Evolutionary conservation across 768 basidiomycete species (phyloP).

Genomic region (Russula olivacea): DNA sequence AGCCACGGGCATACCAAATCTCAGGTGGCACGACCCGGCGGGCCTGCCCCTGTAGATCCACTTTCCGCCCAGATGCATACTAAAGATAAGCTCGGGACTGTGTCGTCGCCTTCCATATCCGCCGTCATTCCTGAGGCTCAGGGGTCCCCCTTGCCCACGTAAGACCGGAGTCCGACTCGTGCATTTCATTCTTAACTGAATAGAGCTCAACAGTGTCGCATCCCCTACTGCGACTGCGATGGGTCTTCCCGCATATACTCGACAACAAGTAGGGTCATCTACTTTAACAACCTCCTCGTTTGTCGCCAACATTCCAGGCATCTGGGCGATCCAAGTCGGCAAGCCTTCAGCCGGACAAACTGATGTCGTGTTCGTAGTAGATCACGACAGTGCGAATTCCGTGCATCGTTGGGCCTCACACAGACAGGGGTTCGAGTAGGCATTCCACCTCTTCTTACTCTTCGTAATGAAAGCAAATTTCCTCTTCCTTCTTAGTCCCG

Average conservation of each 20-base stretch:
- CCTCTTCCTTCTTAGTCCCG: conserved; percentile 7
- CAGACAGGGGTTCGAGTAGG: conserved; percentile 17
- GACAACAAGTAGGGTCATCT: background rate
- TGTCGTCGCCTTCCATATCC: background rate
- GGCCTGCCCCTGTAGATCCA: background rate
- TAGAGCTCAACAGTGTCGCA: background rate
- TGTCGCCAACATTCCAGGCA: conserved; percentile 9
- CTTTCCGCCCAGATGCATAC: background rate
- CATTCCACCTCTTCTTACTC: background rate
- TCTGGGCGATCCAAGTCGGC: conserved; percentile 21
- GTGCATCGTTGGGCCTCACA: conserved; percentile 19
- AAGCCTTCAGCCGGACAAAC: conserved; percentile 11
- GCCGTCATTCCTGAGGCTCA: background rate
- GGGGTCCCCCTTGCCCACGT: background rate
- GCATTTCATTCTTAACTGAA: background rate
- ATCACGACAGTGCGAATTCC: conserved; percentile 12
- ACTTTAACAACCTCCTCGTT: background rate
- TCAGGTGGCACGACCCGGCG: background rate
- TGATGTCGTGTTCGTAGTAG: conserved; percentile 14
- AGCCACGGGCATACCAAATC: background rate
- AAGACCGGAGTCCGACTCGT: background rate
- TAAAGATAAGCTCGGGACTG: background rate
- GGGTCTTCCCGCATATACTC: background rate
- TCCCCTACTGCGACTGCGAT: background rate
- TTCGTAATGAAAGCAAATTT: background rate